Evolutionary conservation across 805 yeast species (phyloP), one percentile per base, ranked within the genome.

Genomic region (Candida endomychidarum): DNA sequence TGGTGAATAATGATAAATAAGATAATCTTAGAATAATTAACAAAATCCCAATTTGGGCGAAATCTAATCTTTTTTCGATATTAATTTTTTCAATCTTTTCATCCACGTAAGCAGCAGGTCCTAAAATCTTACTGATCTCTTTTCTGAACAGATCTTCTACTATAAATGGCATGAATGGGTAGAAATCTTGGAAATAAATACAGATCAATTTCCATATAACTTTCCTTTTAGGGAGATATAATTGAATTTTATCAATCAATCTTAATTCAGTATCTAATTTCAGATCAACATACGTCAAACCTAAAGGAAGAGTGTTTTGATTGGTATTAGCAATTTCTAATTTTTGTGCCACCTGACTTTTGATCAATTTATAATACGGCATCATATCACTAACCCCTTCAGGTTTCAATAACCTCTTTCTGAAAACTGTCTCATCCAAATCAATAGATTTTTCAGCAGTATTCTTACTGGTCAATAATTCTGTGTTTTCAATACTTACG

Each of bases 91-190:
- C 38, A 2, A 69, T 44, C 8, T 47, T 51, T 8, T 33, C 55
- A 24, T 62, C 68, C 20, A 49, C 48, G 42, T 47, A 44, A 10
- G 58, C 46, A 10, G 56, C 48, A 0, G 60, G 54, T 0, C 74
- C 73, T 3, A 77, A 50, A 1, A 75, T 57, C 4, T 43, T 45
- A 3, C 47, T 42, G 3, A 72, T 47, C 8, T 53, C 51, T 4
- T 51, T 48, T 3, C 50, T 51, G 39, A 75, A 75, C 25, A 51
- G 48, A 2, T 43, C 48, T 41, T 68, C 65, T 42, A 73, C 77
- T 15, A 76, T 29, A 35, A 56, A 73, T 1, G 81, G 81, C 57
- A 66, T 61, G 46, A 67, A 74, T 2, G 79, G 75, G 49, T 74
- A 73, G 5, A 75, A 49, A 47, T 58, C 60, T 15, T 51, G 49